A percentile compares a stretch with the other conserved stretches of the same genome.
These are phyloP conservation scores for Candida ponderosae DNA, from an alignment of 805 yeast species.

Conservation along the genomic window DNA sequence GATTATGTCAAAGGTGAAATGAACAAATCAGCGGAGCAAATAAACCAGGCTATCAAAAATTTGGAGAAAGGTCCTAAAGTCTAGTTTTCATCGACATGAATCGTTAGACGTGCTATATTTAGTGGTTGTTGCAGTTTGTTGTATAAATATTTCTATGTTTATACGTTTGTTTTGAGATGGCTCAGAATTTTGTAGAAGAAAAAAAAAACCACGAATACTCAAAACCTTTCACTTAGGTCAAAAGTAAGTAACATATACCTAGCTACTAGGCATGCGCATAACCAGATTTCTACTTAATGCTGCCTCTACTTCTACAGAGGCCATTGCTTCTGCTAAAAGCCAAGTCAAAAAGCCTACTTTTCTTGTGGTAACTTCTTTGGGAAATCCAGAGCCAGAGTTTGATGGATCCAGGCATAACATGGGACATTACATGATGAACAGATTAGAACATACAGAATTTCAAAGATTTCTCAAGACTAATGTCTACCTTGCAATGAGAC, in stretches of 20 bases:
- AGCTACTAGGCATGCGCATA: neutral
- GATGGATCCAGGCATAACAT: slow-evolving; percentile 68
- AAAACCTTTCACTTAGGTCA: neutral
- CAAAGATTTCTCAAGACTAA: slow-evolving; percentile 2
- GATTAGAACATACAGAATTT: slow-evolving; percentile 10
- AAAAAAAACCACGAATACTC: neutral
- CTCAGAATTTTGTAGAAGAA: slow-evolving; percentile 1
- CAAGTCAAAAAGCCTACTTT: slow-evolving; percentile 11
- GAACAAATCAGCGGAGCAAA: slow-evolving; percentile 14
- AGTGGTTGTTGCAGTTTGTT: neutral
- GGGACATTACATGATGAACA: slow-evolving; percentile 53
- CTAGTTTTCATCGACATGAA: neutral
- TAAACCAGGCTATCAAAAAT: slow-evolving; percentile 15
- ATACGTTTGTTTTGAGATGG: slow-evolving; percentile 1
- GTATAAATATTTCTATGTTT: neutral
- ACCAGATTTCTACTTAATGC: neutral
- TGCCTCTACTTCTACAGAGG: neutral
- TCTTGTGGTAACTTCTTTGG: slow-evolving; percentile 45
- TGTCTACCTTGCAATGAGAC: slow-evolving; percentile 11
- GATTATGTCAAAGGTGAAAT: slow-evolving; percentile 13
- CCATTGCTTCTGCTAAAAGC: neutral
- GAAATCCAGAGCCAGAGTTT: slow-evolving; percentile 67
- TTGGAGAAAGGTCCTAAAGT: slow-evolving; percentile 1
- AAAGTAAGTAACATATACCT: neutral
- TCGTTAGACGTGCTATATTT: neutral